phyloP scores from a whole-genome alignment of 1,284 basidiomycete genomes.

The Porodaedalea pini region DNA sequence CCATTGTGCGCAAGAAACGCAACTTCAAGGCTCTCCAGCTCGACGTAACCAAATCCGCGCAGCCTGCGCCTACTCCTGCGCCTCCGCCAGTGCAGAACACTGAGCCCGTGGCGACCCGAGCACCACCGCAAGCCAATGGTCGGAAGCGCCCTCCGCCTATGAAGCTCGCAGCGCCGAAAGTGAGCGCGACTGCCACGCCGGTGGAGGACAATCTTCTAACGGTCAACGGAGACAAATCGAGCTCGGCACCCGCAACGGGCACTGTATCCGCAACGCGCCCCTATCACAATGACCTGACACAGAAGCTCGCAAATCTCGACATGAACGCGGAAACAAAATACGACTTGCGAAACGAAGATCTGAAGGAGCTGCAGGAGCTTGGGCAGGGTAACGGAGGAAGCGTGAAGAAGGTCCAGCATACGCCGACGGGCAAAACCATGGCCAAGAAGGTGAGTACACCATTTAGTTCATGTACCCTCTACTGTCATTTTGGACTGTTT shows the following conservation, averaged over 20 bases:
- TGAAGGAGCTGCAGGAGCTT: slow-evolving; percentile 83
- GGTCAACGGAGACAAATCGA: slow-evolving; percentile 34
- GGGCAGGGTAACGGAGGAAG: slow-evolving; percentile 98
- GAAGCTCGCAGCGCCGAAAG: slow-evolving; percentile 28
- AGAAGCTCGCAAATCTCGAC: slow-evolving; percentile 70
- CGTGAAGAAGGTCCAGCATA: slow-evolving; percentile 92
- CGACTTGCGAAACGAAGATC: slow-evolving; percentile 77
- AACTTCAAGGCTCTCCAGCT: slow-evolving; percentile 77
- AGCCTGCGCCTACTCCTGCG: slow-evolving; percentile 37
- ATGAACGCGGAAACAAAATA: slow-evolving; percentile 73
- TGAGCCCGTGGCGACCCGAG: slow-evolving; percentile 21
- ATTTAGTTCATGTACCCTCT: background rate
- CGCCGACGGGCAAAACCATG: slow-evolving; percentile 87
- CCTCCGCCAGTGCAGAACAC: slow-evolving; percentile 38
- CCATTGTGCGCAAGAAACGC: slow-evolving; percentile 67
- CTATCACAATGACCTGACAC: slow-evolving; percentile 69
- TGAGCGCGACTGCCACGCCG: slow-evolving; percentile 41
- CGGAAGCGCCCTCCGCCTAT: slow-evolving; percentile 26
- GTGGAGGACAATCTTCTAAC: slow-evolving; percentile 38
- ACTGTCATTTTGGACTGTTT: background rate
- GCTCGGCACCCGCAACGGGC: slow-evolving; percentile 39
- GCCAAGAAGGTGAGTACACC: slow-evolving; percentile 79
- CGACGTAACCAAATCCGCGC: slow-evolving; percentile 38
- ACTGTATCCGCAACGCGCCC: slow-evolving; percentile 45
- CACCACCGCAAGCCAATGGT: slow-evolving; percentile 23